Base-by-base conservation (phyloP, 495 filamentous ascomycete species). In the Trichoderma reesei region DNA sequence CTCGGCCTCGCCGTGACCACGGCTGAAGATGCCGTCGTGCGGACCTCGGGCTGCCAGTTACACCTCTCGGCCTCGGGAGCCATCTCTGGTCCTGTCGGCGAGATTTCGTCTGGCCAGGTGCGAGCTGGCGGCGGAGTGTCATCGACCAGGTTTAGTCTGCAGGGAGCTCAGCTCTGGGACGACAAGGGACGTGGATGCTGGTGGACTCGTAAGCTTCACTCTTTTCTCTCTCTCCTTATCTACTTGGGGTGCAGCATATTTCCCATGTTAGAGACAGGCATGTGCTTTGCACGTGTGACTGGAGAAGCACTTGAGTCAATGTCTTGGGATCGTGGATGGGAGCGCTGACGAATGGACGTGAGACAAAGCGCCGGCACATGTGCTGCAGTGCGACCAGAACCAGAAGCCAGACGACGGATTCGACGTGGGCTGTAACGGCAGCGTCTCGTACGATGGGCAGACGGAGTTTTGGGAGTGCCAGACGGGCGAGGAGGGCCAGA, bases 341-440 rank as follows among this genome's bases (percentile, higher is more conserved):
- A 48, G 26, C 34, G 51, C 51, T 56, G 51, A 56, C 31, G 51
- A 56, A 33, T 56, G 18, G 16, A 56, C 33, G 51, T 56, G 51
- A 16, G 7, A 18, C 62, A 83, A 26, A 26, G 80, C 79, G 10
- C 76, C 80, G 3, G 84, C 82, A 5, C 81, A 80, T 14, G 84
- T 89, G 66, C 83, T 83, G 59, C 86, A 89, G 70, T 90, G 88
- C 71, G 86, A 89, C 65, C 65, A 72, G 31, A 84, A 83, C 65
- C 77, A 75, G 20, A 65, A 59, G 4, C 75, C 78, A 18, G 73
- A 73, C 51, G 42, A 72, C 8, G 80, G 80, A 41, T 86, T 84
- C 71, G 72, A 74, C 9, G 73, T 86, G 62, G 73, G 68, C 64
- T 80, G 78, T 33, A 70, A 80, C 65, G 82, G 81, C 14, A 67